phyloP scores from a whole-genome alignment of 148 eudicot species.

The Spergularia marina region DNA sequence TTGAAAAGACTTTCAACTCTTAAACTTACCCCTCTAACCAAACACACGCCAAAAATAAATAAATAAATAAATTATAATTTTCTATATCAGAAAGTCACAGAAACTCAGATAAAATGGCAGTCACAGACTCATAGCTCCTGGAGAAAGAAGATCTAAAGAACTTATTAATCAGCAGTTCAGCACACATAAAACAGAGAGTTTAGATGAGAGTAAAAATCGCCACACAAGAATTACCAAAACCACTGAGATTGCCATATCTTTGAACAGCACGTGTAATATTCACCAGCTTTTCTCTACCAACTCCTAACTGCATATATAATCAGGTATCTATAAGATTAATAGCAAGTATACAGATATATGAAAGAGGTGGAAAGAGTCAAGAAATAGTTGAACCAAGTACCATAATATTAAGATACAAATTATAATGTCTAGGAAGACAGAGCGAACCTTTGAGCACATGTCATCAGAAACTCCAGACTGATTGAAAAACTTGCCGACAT shows the following conservation, averaged over 20 bases:
- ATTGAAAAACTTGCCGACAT: slow-evolving; percentile 74
- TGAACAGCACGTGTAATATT: slow-evolving; percentile 49
- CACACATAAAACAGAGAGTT: not conserved
- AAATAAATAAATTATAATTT: no score
- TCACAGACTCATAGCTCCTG: not conserved
- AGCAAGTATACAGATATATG: not conserved
- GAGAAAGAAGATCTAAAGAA: not conserved
- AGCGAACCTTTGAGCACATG: slow-evolving; percentile 72
- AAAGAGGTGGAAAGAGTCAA: not conserved
- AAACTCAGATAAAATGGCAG: slow-evolving; percentile 3
- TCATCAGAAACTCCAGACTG: slow-evolving; percentile 77
- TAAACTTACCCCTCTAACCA: not conserved
- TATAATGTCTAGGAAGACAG: not conserved
- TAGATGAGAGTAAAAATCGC: not conserved
- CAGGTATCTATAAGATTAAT: slow-evolving; percentile 22
- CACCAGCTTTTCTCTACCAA: slow-evolving; percentile 63
- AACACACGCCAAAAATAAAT: no score
- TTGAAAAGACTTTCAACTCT: not conserved
- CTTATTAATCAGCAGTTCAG: not conserved
- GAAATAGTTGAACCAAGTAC: slow-evolving; percentile 10
- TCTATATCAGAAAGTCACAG: no score
- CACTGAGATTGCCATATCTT: slow-evolving; percentile 81
- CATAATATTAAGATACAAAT: slow-evolving; percentile 3
- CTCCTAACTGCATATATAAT: slow-evolving; percentile 58
- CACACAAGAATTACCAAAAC: slow-evolving; percentile 57